Conservation (phyloP, 305 asterid species). For the Plantago lanceolata region DNA sequence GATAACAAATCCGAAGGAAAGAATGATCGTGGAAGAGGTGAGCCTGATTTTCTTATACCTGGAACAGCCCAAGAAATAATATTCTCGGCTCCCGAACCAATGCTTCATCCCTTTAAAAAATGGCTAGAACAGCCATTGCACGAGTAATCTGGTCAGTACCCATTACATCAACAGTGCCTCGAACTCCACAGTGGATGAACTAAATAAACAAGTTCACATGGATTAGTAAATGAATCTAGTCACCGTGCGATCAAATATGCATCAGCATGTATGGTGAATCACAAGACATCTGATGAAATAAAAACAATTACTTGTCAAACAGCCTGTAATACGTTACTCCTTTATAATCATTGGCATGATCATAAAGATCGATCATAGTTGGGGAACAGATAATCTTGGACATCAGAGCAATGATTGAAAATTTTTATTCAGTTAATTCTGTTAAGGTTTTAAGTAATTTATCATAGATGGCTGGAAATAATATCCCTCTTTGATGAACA, state of each 20-base stretch:
- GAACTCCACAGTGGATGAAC: constrained; percentile 7
- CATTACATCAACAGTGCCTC: constrained; percentile 4
- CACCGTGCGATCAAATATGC: constrained; percentile 9
- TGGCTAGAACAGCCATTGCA: constrained; percentile 5
- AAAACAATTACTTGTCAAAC: neutral
- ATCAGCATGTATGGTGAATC: constrained; percentile 18
- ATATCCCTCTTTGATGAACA: too few species aligned
- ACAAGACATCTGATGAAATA: constrained; percentile 16
- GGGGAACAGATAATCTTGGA: constrained; percentile 16
- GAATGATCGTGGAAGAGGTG: constrained; percentile 33
- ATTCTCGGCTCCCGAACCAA: constrained; percentile 29
- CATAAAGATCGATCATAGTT: constrained; percentile 10
- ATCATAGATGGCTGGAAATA: neutral
- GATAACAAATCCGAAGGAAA: constrained; percentile 23
- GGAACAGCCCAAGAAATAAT: constrained; percentile 30
- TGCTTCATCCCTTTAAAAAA: constrained; percentile 21
- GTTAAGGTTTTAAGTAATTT: neutral
- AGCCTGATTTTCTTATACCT: constrained; percentile 26
- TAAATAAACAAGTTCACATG: constrained; percentile 8
- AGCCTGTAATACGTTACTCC: constrained; percentile 9
- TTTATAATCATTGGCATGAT: constrained; percentile 8
- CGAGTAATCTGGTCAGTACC: constrained; percentile 11
- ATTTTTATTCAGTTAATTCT: constrained; percentile 1
- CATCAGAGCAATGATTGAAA: constrained; percentile 19
- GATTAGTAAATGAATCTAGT: constrained; percentile 4